Evolutionary conservation across 2,329 filamentous ascomycete genomes (phyloP), one percentile per base, ranked within the genome.

Genomic region (Cordyceps farinosa): DNA sequence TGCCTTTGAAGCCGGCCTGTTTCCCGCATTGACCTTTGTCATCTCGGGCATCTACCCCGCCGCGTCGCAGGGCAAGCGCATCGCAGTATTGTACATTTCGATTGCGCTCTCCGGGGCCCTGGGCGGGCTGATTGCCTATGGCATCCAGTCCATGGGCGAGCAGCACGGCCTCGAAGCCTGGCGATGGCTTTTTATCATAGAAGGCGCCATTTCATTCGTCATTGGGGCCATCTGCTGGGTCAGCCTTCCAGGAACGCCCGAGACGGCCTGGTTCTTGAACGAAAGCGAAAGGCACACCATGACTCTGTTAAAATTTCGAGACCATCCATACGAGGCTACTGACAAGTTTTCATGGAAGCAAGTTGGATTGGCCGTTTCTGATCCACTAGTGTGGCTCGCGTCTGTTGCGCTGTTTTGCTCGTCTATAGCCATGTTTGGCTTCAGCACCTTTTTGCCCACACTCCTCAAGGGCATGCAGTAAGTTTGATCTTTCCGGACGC

Each of bases 111-210:
- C 69, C 0, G 74, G 74, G 3, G 75, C 69, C 0, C 66, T 75
- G 3, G 72, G 73, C 1, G 73, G 74, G 0, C 44, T 74, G 2
- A 65, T 74, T 0, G 72, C 72, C 0, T 73, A 71, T 17, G 70
- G 66, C 0, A 70, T 74, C 3, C 75, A 78, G 36, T 74, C 75
- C 0, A 75, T 83, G 64, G 79, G 83, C 13, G 78, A 76, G 1
- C 71, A 70, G 1, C 75, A 74, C 34, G 80, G 81, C 0, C 70
- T 84, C 1, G 72, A 73, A 1, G 80, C 81, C 1, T 84, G 81
- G 82, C 67, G 80, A 59, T 84, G 81, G 81, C 70, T 82, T 0
- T 84, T 83, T 63, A 80, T 81, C 40, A 72, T 78, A 0, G 79
- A 82, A 62, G 78, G 79, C 2, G 64, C 73, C 1, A 67, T 76